Base-by-base conservation (phyloP, 345 rosid genomes). In the Corchorus olitorius region DNA sequence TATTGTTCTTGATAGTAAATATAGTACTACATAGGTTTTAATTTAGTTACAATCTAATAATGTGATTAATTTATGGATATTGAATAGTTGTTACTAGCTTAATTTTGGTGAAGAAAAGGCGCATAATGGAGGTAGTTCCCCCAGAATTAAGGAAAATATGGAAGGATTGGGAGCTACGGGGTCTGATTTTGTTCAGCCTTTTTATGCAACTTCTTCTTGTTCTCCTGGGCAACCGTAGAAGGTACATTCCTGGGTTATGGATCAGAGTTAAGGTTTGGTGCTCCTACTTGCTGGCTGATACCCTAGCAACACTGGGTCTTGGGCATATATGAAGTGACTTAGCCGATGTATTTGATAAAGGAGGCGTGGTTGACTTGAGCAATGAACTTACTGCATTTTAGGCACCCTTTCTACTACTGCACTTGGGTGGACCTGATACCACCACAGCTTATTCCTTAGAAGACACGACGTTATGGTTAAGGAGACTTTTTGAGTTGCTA, bases 351-450 rank as follows among this genome's bases (percentile, higher is more conserved):
- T 48, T 22, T 49, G 39, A 48, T 49, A 5, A 15, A 17, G 35
- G 41, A 27, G 58, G 73, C 33, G 43, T 3, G 33, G 3, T 49
- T 4, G 59, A 69, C 22, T 50, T 69, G 2, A 27, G 16, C 4
- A 50, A 58, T 1, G 50, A 49, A 49, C 73, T 49, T 49, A 49
- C 73, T 49, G 83, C 83, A 0, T 84, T 82, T 20, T 79, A 85
- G 85, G 70, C 85, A 34, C 85, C 87, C 0, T 84, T 84, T 48
- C 74, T 84, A 22, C 76, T 82, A 74, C 72, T 84, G 35, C 87
- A 84, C 74, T 81, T 82, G 20, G 87, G 87, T 43, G 85, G 87
- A 49, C 85, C 87, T 20, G 85, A 84, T 56, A 77, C 81, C 43
- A 77, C 80, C 16, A 81, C 87, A 54, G 82, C 89, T 58, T 80